Evolutionary conservation across 192 early-diverging fungal species (phyloP), one percentile per base, ranked within the genome.

Genomic region (Podila verticillata): DNA sequence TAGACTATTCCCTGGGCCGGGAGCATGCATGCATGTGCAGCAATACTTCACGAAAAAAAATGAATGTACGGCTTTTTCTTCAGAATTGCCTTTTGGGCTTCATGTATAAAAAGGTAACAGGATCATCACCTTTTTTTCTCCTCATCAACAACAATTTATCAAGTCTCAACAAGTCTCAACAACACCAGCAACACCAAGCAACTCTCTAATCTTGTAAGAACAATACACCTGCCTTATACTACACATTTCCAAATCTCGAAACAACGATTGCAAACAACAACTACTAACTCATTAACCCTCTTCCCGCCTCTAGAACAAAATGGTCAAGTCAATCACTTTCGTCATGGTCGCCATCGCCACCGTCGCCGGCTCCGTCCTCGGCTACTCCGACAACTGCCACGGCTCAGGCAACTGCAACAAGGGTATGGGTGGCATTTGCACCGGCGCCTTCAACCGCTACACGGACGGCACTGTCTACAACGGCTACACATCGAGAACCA

Each of bases 381-480:
- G 72, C 4, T 68, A 29, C 49, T 54, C 47, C 10, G 65, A 74
- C 48, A 74, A 74, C 65, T 74, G 72, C 61, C 26, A 67, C 35
- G 72, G 72, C 35, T 61, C 57, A 5, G 30, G 19, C 49, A 59
- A n/a, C 24, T 74, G 72, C 59, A 63, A 62, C 65, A 74, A 74
- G 65, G 65, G 47, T 7, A 74, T 71, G 69, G 49, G 65, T n/a
- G 9, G 8, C 6, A 34, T n/a, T 10, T 79, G 69, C 59, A 61
- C 48, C n/a, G 51, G 20, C 26, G 75, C 69, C 24, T 79, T 48
- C 64, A 63, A 66, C 48, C 75, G 75, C 10, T 79, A 66, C 75
- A 67, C 65, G 8, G 75, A 79, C 31, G 28, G 51, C 1, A 71
- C 72, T 19, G 29, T 57, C 59, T 74, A 74, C 72, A 62, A 62